Base-by-base conservation (phyloP, 1,284 basidiomycete genomes). In the Termitomyces sp. region DNA sequence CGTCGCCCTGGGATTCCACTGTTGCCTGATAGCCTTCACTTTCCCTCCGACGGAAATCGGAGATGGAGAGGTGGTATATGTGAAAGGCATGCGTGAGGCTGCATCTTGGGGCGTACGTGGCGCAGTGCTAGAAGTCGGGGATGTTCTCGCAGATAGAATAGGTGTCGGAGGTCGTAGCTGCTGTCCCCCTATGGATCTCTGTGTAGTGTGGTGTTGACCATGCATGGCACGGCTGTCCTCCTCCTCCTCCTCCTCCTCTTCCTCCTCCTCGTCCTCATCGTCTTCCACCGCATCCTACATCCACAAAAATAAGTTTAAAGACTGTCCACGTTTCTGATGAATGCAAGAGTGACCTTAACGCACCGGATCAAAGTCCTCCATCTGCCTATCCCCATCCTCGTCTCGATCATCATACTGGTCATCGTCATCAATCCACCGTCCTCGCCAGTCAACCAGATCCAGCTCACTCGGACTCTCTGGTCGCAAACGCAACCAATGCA, bases 401-500 rank as follows among this genome's bases (percentile, higher is more conserved):
- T 79, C 83, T 11, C 83, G 81, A 46, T 87, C 84, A 52, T 87
- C 84, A 49, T 86, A 72, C 34, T 77, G 75, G 52, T 77, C 75
- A 49, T 77, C 76, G 16, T 77, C 88, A 47, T 87, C 83, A 60
- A 91, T 83, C 90, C 91, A 95, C 49, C 88, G 74, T 9, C 93
- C 92, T 57, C 86, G 78, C 82, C 84, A 89, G 70, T 96, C 93
- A 18, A 95, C 91, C 61, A 79, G 73, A 60, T 96, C 90, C 59
- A 97, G 71, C 64, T 96, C 91, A 53, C 84, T 80, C 10, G 86
- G 77, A 49, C 76, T 81, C 64, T 88, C 84, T 14, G 95, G 95
- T 54, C 95, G 75, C 67, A 93, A 70, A 42, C 95, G 78, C 71
- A 98, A 72, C 96, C 96, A 99, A 61, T 88, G 86, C 96, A 99